These are phyloP conservation scores for Lycium barbarum DNA, from an alignment of 257 asterid genomes.

Conservation along the genomic window DNA sequence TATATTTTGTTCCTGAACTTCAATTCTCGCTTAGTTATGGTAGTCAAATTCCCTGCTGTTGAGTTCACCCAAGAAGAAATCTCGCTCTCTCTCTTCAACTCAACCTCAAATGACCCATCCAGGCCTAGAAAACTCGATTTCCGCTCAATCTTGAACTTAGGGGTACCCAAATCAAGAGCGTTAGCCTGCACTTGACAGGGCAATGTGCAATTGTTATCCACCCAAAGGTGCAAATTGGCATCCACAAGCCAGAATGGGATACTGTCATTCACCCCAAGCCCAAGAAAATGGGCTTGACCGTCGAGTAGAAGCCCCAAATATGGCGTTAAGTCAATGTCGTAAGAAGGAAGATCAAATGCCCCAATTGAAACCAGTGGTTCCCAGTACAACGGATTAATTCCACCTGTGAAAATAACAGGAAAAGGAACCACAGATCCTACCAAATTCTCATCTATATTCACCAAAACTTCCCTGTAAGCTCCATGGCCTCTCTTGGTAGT, in stretches of 20 bases:
- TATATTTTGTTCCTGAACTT: conserved; percentile 57
- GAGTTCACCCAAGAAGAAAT: conserved; percentile 79
- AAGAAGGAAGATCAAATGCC: conserved; percentile 83
- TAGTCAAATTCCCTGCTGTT: conserved; percentile 68
- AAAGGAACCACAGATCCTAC: conserved; percentile 82
- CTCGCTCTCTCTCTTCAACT: conserved; percentile 54
- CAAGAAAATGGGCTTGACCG: conserved; percentile 56
- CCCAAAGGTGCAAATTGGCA: conserved; percentile 88
- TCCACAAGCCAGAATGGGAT: conserved; percentile 77
- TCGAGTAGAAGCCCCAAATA: conserved; percentile 68
- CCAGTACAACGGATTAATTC: conserved; percentile 87
- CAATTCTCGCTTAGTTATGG: conserved; percentile 40
- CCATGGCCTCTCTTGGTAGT: conserved; percentile 63
- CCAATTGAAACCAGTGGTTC: conserved; percentile 81
- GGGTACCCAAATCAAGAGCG: conserved; percentile 39
- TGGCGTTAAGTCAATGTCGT: conserved; percentile 79
- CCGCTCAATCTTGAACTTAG: conserved; percentile 42
- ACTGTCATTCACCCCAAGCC: conserved; percentile 63
- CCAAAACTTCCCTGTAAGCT: conserved; percentile 70
- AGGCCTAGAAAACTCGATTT: conserved; percentile 45
- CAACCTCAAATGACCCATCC: conserved; percentile 63
- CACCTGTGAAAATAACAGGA: conserved; percentile 84
- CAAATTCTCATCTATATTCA: conserved; percentile 60
- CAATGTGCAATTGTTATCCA: conserved; percentile 48
- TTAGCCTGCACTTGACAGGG: conserved; percentile 56